Conservation (phyloP, 371 early-diverging fungal genomes). For the Encephalitozoon romaleae region DNA sequence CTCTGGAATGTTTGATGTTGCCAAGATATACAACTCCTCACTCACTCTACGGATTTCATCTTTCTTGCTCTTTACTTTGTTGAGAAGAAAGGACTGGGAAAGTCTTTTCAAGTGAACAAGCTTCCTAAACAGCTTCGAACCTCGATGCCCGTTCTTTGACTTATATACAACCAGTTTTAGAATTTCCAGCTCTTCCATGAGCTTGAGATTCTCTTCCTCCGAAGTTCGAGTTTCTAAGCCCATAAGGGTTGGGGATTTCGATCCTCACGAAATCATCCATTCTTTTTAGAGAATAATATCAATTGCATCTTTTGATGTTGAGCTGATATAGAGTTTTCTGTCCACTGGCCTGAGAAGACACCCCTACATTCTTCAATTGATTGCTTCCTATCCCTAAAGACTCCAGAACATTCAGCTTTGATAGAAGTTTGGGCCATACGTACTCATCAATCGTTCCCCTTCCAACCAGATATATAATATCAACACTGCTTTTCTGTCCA, state of each 20-base stretch:
- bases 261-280: neutral
- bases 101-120: neutral
- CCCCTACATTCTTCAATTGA: constrained; percentile 38
- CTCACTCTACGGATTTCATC: neutral
- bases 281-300: neutral
- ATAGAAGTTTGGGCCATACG: constrained; percentile 51
- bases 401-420: constrained; percentile 54
- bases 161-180: neutral
- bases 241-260: neutral
- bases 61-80: neutral
- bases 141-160: neutral
- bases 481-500: constrained; percentile 62
- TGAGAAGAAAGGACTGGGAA: neutral
- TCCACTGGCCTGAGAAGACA: neutral
- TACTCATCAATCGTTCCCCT: constrained; percentile 63
- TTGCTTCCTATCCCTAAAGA: constrained; percentile 52
- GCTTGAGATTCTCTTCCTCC: neutral
- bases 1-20: constrained; percentile 4
- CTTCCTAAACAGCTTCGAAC: neutral
- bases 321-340: neutral
- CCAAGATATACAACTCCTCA: neutral
- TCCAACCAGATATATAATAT: constrained; percentile 64
- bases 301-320: neutral
- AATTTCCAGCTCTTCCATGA: neutral
- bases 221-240: neutral